Evolutionary conservation across 768 basidiomycete genomes (phyloP).

Genomic region (Phanerochaete carnosa): DNA sequence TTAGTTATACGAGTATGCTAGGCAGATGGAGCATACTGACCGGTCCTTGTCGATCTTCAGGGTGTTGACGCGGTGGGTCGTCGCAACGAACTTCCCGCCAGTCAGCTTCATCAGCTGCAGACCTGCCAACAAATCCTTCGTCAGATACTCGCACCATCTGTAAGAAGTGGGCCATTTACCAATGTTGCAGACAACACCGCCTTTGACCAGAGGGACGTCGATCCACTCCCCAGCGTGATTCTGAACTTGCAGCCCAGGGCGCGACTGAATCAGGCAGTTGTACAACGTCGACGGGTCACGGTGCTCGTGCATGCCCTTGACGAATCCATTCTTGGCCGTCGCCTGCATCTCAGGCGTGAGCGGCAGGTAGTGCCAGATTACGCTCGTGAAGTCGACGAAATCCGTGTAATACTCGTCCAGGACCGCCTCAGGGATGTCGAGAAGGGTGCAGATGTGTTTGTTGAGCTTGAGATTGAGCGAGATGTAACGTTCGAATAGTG

Average conservation of each 20-base stretch:
- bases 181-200: constrained; percentile 31
- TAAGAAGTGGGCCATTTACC: too few relatives aligned
- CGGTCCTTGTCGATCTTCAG: constrained; percentile 26
- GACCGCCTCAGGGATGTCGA: constrained; percentile 16
- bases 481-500: too few relatives aligned
- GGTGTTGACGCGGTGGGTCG: too few relatives aligned
- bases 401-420: constrained; percentile 24
- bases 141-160: too few relatives aligned
- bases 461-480: too few relatives aligned
- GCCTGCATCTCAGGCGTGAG: constrained; percentile 17
- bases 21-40: constrained; percentile 13
- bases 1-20: too few relatives aligned
- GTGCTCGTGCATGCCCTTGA: too few relatives aligned
- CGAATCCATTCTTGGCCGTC: constrained; percentile 23
- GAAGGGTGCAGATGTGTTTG: constrained; percentile 7
- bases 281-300: constrained; percentile 29
- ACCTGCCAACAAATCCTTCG: too few relatives aligned
- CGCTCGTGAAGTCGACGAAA: constrained; percentile 24
- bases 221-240: constrained; percentile 28
- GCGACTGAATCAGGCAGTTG: constrained; percentile 28
- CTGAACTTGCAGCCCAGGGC: constrained; percentile 27
- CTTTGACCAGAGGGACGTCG: constrained; percentile 26
- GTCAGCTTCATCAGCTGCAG: constrained; percentile 29
- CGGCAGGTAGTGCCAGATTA: constrained; percentile 30
- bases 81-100: too few relatives aligned